phyloP scores from a whole-genome alignment of 208 protist species.

The Strigomonas oncopelti region DNA sequence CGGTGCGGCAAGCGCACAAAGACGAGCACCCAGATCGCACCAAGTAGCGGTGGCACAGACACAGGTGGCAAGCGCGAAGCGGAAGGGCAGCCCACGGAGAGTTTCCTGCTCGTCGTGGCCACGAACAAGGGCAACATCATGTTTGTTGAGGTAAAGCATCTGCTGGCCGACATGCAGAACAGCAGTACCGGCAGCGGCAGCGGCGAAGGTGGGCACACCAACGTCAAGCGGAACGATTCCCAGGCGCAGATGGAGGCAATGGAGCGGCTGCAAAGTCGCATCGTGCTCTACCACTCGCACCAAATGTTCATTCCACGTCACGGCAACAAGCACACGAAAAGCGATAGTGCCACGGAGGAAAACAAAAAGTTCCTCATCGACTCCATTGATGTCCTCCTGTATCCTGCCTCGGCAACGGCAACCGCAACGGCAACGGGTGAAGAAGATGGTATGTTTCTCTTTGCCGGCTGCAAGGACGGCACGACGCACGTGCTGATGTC shows the following conservation, averaged over 20 bases:
- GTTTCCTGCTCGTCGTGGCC: constrained; percentile 3
- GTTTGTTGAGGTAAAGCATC: constrained; percentile 1
- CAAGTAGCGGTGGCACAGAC: background rate
- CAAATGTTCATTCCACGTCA: background rate
- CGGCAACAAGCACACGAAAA: background rate
- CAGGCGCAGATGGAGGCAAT: background rate
- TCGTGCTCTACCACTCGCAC: background rate
- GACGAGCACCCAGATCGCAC: background rate
- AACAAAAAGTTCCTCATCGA: background rate
- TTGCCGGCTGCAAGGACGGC: constrained; percentile 29
- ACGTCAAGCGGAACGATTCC: background rate
- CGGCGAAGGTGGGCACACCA: no score
- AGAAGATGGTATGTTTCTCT: constrained; percentile 11
- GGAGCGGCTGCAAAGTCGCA: background rate
- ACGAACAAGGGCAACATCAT: constrained; percentile 15
- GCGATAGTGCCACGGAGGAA: background rate
- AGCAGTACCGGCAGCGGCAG: no score
- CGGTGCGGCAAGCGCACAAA: background rate
- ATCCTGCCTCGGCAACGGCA: background rate
- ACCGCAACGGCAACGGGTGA: background rate
- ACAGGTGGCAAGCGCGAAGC: background rate
- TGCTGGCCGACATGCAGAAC: background rate
- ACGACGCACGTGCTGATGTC: constrained; percentile 21
- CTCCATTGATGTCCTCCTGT: background rate
- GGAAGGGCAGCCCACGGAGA: background rate